phyloP scores from a whole-genome alignment of 495 filamentous ascomycete species.

The Pseudomonodictys pantanalensis region DNA sequence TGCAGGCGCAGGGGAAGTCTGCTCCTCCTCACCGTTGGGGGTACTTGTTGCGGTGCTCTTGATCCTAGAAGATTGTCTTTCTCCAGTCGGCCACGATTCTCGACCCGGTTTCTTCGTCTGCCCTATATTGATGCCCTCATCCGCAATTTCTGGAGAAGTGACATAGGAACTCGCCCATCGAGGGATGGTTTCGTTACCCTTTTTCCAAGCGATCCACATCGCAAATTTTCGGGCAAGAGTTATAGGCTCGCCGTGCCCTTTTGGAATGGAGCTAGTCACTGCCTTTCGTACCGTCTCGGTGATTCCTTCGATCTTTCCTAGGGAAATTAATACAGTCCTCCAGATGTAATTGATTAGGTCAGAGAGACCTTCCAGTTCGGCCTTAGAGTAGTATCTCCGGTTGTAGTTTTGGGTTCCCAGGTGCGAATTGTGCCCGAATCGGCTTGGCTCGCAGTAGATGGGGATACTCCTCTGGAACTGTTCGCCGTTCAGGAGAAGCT shows the following conservation, averaged over 20 bases:
- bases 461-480: constrained; percentile 55
- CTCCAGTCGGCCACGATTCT: constrained; percentile 26
- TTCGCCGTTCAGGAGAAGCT: constrained; percentile 56
- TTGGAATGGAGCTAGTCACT: constrained; percentile 63
- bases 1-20: constrained; percentile 1
- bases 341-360: constrained; percentile 64
- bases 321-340: constrained; percentile 65
- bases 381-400: constrained; percentile 63
- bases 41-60: constrained; percentile 5
- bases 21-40: not conserved
- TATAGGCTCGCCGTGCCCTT: constrained; percentile 60
- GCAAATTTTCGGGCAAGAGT: constrained; percentile 61
- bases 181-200: constrained; percentile 65
- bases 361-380: constrained; percentile 65
- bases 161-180: constrained; percentile 57
- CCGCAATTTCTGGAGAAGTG: constrained; percentile 28
- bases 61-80: constrained; percentile 20
- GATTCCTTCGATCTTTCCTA: constrained; percentile 60
- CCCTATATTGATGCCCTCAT: constrained; percentile 40
- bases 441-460: constrained; percentile 58
- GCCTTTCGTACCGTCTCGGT: constrained; percentile 56
- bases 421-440: constrained; percentile 50
- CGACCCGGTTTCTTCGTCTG: constrained; percentile 36
- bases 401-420: constrained; percentile 53
- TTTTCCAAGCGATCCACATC: constrained; percentile 72